Percentiles rank a stretch among this genome's conserved stretches.
phyloP scores from a whole-genome alignment of 495 filamentous ascomycete genomes.

The Neurospora tetrasperma region DNA sequence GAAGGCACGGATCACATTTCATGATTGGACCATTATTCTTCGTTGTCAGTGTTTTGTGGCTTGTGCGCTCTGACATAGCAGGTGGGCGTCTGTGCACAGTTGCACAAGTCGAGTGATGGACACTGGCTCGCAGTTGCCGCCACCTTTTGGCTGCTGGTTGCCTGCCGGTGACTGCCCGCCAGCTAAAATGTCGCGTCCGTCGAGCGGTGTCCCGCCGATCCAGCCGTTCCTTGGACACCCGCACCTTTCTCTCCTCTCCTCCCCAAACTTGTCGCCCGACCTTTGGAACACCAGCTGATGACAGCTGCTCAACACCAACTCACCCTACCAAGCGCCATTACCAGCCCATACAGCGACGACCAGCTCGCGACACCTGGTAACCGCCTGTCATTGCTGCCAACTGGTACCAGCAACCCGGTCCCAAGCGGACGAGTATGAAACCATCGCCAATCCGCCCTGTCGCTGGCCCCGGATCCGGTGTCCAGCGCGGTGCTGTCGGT shows the following conservation, averaged over 20 bases:
- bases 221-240: background rate
- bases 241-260: background rate
- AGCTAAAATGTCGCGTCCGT: background rate
- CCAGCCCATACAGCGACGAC: slow-evolving; percentile 1
- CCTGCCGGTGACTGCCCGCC: background rate
- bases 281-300: slow-evolving; percentile 20
- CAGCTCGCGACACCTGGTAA: slow-evolving; percentile 2
- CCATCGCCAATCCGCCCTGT: slow-evolving; percentile 12
- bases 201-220: background rate
- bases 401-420: background rate
- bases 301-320: slow-evolving; percentile 22
- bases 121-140: background rate
- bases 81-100: background rate
- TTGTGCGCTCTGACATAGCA: background rate
- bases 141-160: background rate
- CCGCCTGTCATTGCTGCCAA: background rate
- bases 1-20: background rate
- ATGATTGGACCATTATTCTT: background rate
- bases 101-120: background rate
- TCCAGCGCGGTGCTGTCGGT: background rate
- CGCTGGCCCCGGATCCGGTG: background rate
- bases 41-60: background rate
- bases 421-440: slow-evolving; percentile 16
- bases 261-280: slow-evolving; percentile 1
- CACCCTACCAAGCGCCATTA: slow-evolving; percentile 6